Evolutionary conservation across 192 early-diverging fungal genomes (phyloP).

Genomic region (Geranomyces michiganensis): DNA sequence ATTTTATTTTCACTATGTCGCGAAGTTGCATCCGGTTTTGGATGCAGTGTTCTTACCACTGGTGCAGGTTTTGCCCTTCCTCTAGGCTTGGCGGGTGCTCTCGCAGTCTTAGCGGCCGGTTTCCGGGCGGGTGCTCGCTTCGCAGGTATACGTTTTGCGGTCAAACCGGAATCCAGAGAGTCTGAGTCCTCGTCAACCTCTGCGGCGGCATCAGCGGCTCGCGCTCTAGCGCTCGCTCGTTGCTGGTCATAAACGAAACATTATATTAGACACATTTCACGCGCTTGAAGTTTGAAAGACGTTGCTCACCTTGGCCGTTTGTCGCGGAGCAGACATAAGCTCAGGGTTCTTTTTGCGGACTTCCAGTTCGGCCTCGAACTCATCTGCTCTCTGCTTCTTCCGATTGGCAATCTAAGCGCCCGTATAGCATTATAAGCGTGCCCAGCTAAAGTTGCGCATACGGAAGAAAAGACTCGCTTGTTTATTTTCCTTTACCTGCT

Average conservation of each 20-base stretch:
- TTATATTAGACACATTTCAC: no score
- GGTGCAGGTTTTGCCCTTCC: neutral
- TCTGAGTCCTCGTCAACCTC: neutral
- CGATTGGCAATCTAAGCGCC: neutral
- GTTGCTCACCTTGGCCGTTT: no score
- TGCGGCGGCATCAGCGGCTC: no score
- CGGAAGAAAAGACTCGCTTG: neutral
- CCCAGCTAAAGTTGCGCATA: neutral
- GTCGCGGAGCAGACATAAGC: slow-evolving; percentile 7
- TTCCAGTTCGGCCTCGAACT: slow-evolving; percentile 10
- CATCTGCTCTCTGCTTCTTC: slow-evolving; percentile 11
- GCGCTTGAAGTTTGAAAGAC: no score
- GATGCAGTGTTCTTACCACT: neutral
- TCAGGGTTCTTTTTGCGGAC: neutral
- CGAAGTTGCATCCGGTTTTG: no score
- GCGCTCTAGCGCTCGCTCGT: neutral
- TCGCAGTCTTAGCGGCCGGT: neutral
- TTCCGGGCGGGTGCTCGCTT: neutral
- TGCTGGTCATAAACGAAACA: no score
- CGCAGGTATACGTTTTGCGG: neutral
- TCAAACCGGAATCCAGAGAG: neutral
- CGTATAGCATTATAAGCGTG: no score
- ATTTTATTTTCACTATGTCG: no score
- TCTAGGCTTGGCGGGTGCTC: neutral
- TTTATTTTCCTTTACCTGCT: slow-evolving; percentile 6